Percentiles rank a stretch among this genome's conserved stretches.
Conservation (phyloP, 495 filamentous ascomycete genomes). For the Chaetomidium leptoderma region DNA sequence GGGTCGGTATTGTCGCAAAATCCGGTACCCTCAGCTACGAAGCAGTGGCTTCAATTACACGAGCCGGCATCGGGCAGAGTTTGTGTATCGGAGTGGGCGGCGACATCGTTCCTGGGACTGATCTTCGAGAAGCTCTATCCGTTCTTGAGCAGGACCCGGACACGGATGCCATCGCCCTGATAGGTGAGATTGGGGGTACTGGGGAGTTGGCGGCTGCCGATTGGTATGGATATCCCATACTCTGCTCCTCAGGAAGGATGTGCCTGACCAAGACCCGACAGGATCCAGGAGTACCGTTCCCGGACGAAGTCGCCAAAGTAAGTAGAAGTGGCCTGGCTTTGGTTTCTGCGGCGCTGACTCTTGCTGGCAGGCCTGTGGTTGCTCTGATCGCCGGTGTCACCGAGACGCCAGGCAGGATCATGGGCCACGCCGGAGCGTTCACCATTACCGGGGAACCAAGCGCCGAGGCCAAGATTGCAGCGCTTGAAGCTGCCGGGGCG, state of each 20-base stretch:
- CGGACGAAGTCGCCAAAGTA: conserved; percentile 63
- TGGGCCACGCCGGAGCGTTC: conserved; percentile 89
- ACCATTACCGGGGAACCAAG: conserved; percentile 61
- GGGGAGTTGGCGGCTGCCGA: conserved; percentile 78
- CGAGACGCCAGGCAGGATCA: conserved; percentile 63
- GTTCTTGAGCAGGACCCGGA: conserved; percentile 70
- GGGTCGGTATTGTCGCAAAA: conserved; percentile 78
- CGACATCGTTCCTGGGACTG: conserved; percentile 77
- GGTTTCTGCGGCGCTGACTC: background rate
- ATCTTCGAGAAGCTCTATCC: conserved; percentile 69
- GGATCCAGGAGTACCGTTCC: conserved; percentile 61
- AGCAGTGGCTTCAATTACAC: conserved; percentile 75
- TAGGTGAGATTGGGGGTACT: conserved; percentile 83
- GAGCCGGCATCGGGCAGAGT: conserved; percentile 79
- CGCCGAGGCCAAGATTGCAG: conserved; percentile 60
- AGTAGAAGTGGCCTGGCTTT: background rate
- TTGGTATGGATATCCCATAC: conserved; percentile 39
- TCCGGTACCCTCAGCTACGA: conserved; percentile 89
- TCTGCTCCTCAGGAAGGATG: background rate
- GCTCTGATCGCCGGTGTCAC: conserved; percentile 69
- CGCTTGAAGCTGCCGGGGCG: conserved; percentile 65
- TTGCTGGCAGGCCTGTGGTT: conserved; percentile 63
- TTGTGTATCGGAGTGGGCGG: conserved; percentile 86
- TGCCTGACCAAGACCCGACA: background rate
- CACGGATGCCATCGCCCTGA: conserved; percentile 76